Percentiles rank a stretch among this genome's conserved stretches.
Conservation (phyloP, 192 early-diverging fungal genomes). For the Umbelopsis vinacea region DNA sequence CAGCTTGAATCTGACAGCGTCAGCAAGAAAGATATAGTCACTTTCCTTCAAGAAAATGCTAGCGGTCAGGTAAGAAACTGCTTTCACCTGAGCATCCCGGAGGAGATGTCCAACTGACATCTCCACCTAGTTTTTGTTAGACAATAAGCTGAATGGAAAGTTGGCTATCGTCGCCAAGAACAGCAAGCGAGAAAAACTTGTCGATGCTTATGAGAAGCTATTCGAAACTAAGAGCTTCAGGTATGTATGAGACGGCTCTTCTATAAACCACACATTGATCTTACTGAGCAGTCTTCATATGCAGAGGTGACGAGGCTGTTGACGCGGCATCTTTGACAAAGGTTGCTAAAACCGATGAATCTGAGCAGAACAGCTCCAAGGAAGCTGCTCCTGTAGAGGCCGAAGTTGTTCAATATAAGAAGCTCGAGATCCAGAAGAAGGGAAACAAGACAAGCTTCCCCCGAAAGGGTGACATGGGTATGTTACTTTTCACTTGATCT, state of each 20-base stretch:
- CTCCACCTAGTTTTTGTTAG: slow-evolving; percentile 54
- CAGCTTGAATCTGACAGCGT: slow-evolving; percentile 66
- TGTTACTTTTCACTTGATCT: background rate
- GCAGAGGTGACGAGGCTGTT: slow-evolving; percentile 26
- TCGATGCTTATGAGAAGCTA: slow-evolving; percentile 64
- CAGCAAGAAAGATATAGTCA: slow-evolving; percentile 73
- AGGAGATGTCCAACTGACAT: background rate
- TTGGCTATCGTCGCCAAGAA: slow-evolving; percentile 68
- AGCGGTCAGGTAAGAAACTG: slow-evolving; percentile 46
- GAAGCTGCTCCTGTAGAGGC: slow-evolving; percentile 33
- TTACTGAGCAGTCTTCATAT: too few relatives aligned
- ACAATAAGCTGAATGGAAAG: slow-evolving; percentile 75
- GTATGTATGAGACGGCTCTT: slow-evolving; percentile 1
- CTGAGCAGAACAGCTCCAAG: slow-evolving; percentile 28
- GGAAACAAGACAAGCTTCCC: slow-evolving; percentile 61
- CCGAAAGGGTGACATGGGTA: slow-evolving; percentile 71
- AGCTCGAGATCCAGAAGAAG: slow-evolving; percentile 62
- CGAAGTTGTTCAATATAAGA: slow-evolving; percentile 67
- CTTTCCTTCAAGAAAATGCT: slow-evolving; percentile 66
- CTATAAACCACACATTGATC: too few relatives aligned
- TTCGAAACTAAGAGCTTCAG: slow-evolving; percentile 65
- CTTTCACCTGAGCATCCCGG: background rate
- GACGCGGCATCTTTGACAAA: slow-evolving; percentile 31
- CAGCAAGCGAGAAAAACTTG: slow-evolving; percentile 66
- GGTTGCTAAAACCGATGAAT: slow-evolving; percentile 42